These are phyloP conservation scores for Ceratocystis cubensis DNA, from an alignment of 2,329 filamentous ascomycete genomes.

Conservation along the genomic window DNA sequence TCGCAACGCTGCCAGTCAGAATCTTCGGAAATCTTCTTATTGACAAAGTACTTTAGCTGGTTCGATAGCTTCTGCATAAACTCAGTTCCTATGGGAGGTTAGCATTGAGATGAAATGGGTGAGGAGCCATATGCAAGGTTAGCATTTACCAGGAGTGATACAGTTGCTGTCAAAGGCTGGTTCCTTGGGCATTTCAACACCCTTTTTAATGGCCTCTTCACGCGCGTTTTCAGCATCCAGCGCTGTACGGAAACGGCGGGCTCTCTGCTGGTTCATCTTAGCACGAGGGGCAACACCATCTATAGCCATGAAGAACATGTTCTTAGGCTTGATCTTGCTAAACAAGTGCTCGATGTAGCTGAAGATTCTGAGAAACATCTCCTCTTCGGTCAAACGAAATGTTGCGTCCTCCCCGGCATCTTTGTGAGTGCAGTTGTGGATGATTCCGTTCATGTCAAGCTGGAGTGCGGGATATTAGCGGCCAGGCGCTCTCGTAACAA, in stretches of 20 bases:
- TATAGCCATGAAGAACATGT: constrained; percentile 99
- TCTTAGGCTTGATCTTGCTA: constrained; percentile 95
- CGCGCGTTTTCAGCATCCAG: constrained; percentile 79
- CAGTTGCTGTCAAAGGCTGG: constrained; percentile 98
- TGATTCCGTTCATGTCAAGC: constrained; percentile 98
- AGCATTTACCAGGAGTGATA: constrained; percentile 65
- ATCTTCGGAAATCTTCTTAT: constrained; percentile 96
- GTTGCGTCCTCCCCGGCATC: constrained; percentile 76
- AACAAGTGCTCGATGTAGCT: constrained; percentile 99
- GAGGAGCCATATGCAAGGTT: background rate
- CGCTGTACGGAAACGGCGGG: constrained; percentile 86
- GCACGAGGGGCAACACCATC: constrained; percentile 94
- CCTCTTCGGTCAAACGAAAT: constrained; percentile 88
- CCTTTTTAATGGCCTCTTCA: constrained; percentile 82
- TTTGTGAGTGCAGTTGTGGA: constrained; percentile 98
- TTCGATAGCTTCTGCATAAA: constrained; percentile 95
- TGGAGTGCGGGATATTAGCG: constrained; percentile 28
- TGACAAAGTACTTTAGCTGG: constrained; percentile 96
- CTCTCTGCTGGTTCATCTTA: constrained; percentile 99
- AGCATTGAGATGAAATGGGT: constrained; percentile 15
- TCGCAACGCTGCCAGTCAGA: constrained; percentile 95
- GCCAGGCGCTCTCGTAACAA: background rate
- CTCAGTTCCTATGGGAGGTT: constrained; percentile 47
- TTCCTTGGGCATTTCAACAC: constrained; percentile 86
- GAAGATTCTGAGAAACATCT: constrained; percentile 99